Conservation (phyloP, 495 filamentous ascomycete genomes). For the Glonium stellatum region DNA sequence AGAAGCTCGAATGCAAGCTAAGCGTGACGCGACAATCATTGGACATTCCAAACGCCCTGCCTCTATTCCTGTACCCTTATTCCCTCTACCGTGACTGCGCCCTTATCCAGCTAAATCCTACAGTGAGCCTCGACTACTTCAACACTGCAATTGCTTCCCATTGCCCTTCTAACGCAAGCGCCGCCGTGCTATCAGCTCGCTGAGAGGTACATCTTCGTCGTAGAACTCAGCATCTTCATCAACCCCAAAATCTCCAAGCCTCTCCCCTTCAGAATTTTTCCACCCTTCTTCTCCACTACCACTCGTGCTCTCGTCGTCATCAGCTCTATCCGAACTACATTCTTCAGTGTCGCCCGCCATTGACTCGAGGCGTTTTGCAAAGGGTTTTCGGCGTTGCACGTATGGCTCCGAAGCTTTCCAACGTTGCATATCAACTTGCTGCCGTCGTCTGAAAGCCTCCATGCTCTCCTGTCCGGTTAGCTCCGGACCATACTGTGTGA, state of each 20-base stretch:
- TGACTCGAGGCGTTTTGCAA: conserved; percentile 39
- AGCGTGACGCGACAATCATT: no score
- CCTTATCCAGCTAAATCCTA: neutral
- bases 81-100: neutral
- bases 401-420: conserved; percentile 24
- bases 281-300: conserved; percentile 54
- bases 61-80: no score
- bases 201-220: conserved; percentile 66
- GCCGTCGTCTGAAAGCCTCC: conserved; percentile 50
- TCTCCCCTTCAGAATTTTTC: conserved; percentile 80
- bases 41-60: no score
- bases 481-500: conserved; percentile 12
- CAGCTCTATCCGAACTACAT: conserved; percentile 36
- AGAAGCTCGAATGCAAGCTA: neutral
- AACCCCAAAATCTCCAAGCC: conserved; percentile 81
- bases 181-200: conserved; percentile 46
- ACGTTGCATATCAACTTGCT: conserved; percentile 49
- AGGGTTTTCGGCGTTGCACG: conserved; percentile 45
- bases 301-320: conserved; percentile 34
- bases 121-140: neutral
- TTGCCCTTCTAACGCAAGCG: neutral
- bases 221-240: conserved; percentile 76
- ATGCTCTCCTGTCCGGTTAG: conserved; percentile 25
- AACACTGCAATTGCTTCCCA: neutral
- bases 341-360: conserved; percentile 35